Evolutionary conservation across 768 basidiomycete genomes (phyloP).

Genomic region (Gautieria morchelliformis): DNA sequence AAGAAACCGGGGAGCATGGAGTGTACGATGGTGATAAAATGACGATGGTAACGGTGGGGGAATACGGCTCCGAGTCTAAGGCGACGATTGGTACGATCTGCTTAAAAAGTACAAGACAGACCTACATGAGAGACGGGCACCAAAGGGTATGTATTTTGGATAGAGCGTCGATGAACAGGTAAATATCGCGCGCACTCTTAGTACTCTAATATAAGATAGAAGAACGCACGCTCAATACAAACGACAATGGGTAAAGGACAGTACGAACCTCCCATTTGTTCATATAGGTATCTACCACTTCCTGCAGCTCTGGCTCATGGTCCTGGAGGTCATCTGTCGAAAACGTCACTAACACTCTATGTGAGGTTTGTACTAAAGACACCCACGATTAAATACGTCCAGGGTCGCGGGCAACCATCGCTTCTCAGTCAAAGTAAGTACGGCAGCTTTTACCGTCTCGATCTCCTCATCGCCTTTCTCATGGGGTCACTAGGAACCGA

Average conservation of each 20-base stretch:
- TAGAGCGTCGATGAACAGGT: constrained; percentile 3
- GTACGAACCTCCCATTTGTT: background rate
- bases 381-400: constrained; percentile 2
- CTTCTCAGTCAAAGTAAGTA: constrained; percentile 1
- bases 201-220: background rate
- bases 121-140: constrained; percentile 8
- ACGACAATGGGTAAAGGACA: background rate
- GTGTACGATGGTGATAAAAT: constrained; percentile 4
- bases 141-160: constrained; percentile 8
- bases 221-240: background rate
- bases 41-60: constrained; percentile 7
- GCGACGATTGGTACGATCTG: background rate
- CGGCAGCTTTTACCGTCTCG: background rate
- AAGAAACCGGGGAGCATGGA: constrained; percentile 5
- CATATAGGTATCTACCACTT: background rate
- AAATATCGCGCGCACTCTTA: constrained; percentile 1
- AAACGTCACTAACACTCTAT: background rate
- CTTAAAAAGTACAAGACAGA: background rate
- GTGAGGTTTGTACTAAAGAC: background rate
- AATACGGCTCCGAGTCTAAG: constrained; percentile 6
- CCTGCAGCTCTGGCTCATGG: constrained; percentile 1
- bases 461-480: background rate
- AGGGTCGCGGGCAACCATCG: constrained; percentile 5
- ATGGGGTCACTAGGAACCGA: too few species aligned
- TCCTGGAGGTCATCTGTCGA: background rate